Evolutionary conservation across 2,329 filamentous ascomycete species (phyloP).

Genomic region (Colletotrichum lupini): DNA sequence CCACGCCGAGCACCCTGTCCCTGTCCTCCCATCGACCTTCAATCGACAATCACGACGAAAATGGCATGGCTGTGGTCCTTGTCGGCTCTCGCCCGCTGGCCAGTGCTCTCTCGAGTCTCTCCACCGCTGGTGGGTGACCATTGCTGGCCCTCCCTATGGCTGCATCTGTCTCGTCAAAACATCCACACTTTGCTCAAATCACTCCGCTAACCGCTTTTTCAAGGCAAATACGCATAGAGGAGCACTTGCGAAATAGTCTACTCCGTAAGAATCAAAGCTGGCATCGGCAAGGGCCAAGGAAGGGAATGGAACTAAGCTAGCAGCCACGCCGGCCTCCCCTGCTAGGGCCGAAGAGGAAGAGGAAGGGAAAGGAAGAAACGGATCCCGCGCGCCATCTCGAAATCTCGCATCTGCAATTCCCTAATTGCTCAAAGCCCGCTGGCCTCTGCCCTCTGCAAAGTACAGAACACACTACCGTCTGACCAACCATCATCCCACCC

Average conservation of each 20-base stretch:
- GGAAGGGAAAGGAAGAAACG: neutral
- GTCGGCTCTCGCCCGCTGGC: conserved; percentile 7
- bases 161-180: neutral
- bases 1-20: neutral
- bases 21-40: neutral
- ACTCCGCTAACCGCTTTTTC: neutral
- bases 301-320: neutral
- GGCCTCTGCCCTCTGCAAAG: too few relatives aligned
- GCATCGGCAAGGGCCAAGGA: neutral
- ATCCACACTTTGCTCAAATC: neutral
- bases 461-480: neutral
- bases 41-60: conserved; percentile 1
- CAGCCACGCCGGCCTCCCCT: neutral
- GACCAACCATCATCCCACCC: neutral
- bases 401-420: neutral
- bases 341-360: neutral
- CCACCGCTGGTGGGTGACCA: conserved; percentile 14
- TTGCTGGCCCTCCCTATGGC: conserved; percentile 15
- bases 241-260: neutral
- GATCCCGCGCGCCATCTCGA: conserved; percentile 25
- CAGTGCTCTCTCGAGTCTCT: neutral
- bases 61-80: neutral
- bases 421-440: too few relatives aligned
- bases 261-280: neutral
- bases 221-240: neutral